Conservation (phyloP, 768 basidiomycete species). For the Auricularia sp. region DNA sequence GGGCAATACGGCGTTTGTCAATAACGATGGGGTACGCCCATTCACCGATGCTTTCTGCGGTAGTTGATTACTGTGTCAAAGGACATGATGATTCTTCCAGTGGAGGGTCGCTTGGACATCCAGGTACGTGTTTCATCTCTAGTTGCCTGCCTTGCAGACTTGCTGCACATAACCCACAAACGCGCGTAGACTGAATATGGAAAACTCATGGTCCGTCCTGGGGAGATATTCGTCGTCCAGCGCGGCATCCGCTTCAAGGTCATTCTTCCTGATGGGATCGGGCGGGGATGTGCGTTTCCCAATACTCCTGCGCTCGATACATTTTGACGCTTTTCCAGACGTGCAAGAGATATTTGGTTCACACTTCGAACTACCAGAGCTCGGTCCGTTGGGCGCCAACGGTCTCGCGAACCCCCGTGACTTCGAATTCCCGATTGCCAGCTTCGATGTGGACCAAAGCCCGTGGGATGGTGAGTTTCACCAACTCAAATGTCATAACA, state of each 20-base stretch:
- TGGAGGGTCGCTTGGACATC: slow-evolving; percentile 55
- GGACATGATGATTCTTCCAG: slow-evolving; percentile 57
- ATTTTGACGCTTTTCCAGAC: slow-evolving; percentile 26
- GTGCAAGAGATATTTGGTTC: slow-evolving; percentile 55
- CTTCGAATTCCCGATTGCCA: slow-evolving; percentile 55
- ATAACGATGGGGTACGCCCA: slow-evolving; percentile 38
- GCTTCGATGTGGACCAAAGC: slow-evolving; percentile 55
- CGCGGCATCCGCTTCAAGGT: slow-evolving; percentile 62
- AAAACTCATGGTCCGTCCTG: slow-evolving; percentile 53
- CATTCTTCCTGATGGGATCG: slow-evolving; percentile 16
- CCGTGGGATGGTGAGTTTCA: slow-evolving; percentile 42
- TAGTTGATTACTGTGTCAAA: background rate
- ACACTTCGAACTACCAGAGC: slow-evolving; percentile 53
- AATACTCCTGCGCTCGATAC: background rate
- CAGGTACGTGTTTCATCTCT: slow-evolving; percentile 34
- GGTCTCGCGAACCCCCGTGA: slow-evolving; percentile 59
- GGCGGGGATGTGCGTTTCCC: slow-evolving; percentile 9
- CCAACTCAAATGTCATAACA: too few species aligned
- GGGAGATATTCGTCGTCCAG: slow-evolving; percentile 56
- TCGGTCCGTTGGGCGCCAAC: slow-evolving; percentile 55
- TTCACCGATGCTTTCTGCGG: background rate
- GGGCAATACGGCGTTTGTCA: slow-evolving; percentile 50
- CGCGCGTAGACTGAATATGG: slow-evolving; percentile 3
- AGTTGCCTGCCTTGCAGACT: background rate
- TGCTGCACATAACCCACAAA: too few species aligned